These are phyloP conservation scores for Erodium chrysanthum DNA, from an alignment of 441 rosid species.

Conservation along the genomic window DNA sequence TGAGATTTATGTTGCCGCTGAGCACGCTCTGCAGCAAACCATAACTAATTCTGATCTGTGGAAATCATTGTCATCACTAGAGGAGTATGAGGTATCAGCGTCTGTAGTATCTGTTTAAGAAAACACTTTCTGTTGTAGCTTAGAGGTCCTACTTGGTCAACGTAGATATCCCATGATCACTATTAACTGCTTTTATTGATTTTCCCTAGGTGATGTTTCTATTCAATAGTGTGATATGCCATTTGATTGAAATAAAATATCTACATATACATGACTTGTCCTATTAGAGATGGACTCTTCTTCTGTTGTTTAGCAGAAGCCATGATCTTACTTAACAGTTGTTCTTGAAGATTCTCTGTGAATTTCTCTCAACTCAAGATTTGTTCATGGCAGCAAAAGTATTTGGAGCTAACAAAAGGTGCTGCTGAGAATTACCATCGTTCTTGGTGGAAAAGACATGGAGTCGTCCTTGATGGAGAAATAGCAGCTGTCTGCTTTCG, in stretches of 20 bases:
- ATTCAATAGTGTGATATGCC: constrained; percentile 1
- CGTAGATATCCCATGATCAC: constrained; percentile 7
- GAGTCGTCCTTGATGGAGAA: constrained; percentile 97
- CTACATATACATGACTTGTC: neutral
- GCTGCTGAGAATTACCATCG: constrained; percentile 94
- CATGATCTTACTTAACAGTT: neutral
- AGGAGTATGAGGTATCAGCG: constrained; percentile 74
- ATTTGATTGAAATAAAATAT: neutral
- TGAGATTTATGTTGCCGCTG: constrained; percentile 92
- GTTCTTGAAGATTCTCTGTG: neutral
- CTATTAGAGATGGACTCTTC: neutral
- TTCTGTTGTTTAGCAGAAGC: neutral
- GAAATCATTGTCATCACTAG: constrained; percentile 66
- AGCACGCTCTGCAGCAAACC: constrained; percentile 64
- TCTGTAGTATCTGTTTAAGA: constrained; percentile 19
- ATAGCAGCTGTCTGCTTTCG: constrained; percentile 91
- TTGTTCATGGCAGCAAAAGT: constrained; percentile 61
- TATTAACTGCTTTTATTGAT: constrained; percentile 1
- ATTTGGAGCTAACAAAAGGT: constrained; percentile 83
- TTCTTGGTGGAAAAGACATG: constrained; percentile 99
- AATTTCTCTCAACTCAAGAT: constrained; percentile 17
- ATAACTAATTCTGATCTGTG: constrained; percentile 59
- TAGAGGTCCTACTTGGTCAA: neutral
- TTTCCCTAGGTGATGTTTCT: neutral
- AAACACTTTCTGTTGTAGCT: neutral